Evolutionary conservation across 2,329 filamentous ascomycete species (phyloP).

Genomic region (Podosphaera xanthii): DNA sequence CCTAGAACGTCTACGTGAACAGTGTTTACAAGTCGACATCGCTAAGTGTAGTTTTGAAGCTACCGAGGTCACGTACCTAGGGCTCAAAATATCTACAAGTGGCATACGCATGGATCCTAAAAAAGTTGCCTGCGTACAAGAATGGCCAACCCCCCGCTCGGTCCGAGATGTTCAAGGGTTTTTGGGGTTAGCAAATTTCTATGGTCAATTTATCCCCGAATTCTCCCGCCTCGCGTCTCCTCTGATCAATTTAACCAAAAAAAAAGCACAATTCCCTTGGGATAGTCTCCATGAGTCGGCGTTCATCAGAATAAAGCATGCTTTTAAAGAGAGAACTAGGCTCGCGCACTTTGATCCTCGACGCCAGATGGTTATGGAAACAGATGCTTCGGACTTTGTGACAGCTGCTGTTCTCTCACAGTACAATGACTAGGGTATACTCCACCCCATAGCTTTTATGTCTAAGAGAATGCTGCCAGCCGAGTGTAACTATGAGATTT

Average conservation of each 20-base stretch:
- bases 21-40: neutral
- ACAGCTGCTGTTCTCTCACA: too few species aligned
- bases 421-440: too few species aligned
- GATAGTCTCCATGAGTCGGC: neutral
- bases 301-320: neutral
- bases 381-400: too few species aligned
- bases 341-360: too few species aligned
- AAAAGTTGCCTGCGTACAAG: neutral
- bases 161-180: neutral
- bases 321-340: too few species aligned
- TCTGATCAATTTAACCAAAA: neutral
- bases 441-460: too few species aligned
- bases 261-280: neutral
- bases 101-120: neutral
- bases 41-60: neutral
- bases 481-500: neutral
- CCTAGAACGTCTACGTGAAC: neutral
- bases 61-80: conserved; percentile 1
- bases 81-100: neutral
- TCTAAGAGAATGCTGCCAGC: neutral
- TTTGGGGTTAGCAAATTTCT: neutral
- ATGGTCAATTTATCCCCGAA: neutral
- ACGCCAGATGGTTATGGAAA: too few species aligned
- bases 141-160: neutral
- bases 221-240: neutral